Base-by-base conservation (phyloP, 306 rosid genomes). In the Inga laurina region DNA sequence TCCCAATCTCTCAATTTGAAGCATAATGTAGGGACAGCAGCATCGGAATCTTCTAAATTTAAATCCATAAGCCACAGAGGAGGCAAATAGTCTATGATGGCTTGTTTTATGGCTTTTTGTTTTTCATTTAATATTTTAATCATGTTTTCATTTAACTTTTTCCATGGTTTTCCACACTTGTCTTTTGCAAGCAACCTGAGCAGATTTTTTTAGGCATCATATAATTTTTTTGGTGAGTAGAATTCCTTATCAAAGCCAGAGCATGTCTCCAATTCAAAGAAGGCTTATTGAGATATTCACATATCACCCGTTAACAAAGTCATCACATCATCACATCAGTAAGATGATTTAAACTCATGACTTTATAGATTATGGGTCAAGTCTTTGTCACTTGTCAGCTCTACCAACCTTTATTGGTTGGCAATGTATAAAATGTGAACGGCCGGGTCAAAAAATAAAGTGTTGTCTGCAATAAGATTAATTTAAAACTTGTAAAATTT, bases 21-120 rank as follows among this genome's bases (percentile, higher is more conserved):
- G 35, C 61, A 70, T n/a, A 12, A 54, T 65, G 78, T 57, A 65
- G 83, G 88, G 85, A 85, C 83, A 81, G 66, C 2, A 14, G 41
- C 88, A 79, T 82, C 44, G 81, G 83, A 85, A 82, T 82, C 83
- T 78, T 79, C 70, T 52, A 3, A 30, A 85, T 73, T 73, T 85
- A 74, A 78, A 85, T 78, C 84, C 77, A 78, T 62, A 85, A 78
- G 78, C 27, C 19, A 65, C 48, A 16, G 72, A 21, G 74, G 62
- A 66, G 49, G 39, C 72, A 71, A 43, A 61, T 4, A 68, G 66
- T 80, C 80, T 67, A 77, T 64, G 64, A 64, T 85, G 10, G 21
- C 48, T 72, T 59, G 75, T 81, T 68, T 15, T 16, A 8, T 84
- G 51, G 49, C 37, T 66, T 69, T 44, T 32, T 32, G 34, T 32